Conservation (phyloP, 345 rosid species). For the Dipteronia dyeriana region DNA sequence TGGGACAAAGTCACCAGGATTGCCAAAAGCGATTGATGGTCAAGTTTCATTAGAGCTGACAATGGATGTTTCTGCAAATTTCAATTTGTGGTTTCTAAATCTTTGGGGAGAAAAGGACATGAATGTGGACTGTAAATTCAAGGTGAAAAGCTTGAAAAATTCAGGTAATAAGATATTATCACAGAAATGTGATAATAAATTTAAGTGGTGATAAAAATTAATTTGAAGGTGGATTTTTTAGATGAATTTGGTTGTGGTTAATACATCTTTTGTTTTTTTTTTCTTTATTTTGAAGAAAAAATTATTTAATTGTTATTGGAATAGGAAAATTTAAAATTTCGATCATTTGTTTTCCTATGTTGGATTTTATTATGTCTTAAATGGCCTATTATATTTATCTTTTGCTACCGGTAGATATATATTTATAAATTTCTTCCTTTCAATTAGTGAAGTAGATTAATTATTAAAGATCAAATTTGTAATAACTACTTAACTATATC, state of each 20-base stretch:
- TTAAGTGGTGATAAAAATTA: slow-evolving; percentile 27
- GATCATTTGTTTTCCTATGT: neutral
- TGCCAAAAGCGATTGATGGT: slow-evolving; percentile 18
- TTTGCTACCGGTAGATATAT: neutral
- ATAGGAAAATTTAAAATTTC: neutral
- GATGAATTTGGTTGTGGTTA: neutral
- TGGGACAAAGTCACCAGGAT: slow-evolving; percentile 18
- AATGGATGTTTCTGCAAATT: slow-evolving; percentile 29
- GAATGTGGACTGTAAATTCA: slow-evolving; percentile 50
- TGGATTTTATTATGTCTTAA: neutral
- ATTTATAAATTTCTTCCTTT: neutral
- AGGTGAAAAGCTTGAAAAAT: slow-evolving; percentile 42
- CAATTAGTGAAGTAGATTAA: neutral
- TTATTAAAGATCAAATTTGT: neutral
- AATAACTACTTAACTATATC: neutral
- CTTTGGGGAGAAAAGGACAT: slow-evolving; percentile 34
- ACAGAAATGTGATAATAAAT: slow-evolving; percentile 45
- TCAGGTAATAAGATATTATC: slow-evolving; percentile 41
- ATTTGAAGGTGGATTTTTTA: slow-evolving; percentile 16
- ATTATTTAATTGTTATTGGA: neutral
- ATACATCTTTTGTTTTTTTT: neutral
- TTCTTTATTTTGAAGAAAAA: neutral
- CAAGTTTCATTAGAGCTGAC: slow-evolving; percentile 27
- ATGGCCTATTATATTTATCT: neutral
- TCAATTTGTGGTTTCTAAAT: slow-evolving; percentile 32